phyloP scores from a whole-genome alignment of 2,329 filamentous ascomycete genomes.

The Aspergillus vadensis region DNA sequence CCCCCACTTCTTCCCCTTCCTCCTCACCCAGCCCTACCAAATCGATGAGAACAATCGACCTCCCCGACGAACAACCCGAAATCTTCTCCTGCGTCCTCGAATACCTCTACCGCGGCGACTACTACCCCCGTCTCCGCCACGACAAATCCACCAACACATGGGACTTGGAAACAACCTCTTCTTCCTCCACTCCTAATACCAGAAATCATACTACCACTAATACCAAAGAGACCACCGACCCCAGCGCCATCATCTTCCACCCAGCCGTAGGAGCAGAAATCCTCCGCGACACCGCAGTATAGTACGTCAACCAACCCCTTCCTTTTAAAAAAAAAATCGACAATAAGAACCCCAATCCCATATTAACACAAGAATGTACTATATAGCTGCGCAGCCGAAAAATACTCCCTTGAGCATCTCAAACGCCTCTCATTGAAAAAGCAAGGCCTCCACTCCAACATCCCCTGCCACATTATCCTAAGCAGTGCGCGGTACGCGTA shows the following conservation, averaged over 20 bases:
- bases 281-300: constrained; percentile 86
- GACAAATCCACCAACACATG: constrained; percentile 79
- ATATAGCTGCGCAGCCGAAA: constrained; percentile 72
- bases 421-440: constrained; percentile 84
- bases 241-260: constrained; percentile 70
- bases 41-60: constrained; percentile 60
- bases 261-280: constrained; percentile 66
- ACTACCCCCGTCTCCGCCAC: constrained; percentile 79
- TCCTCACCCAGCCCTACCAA: constrained; percentile 55
- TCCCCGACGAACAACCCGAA: constrained; percentile 84
- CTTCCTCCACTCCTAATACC: background rate
- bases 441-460: constrained; percentile 82
- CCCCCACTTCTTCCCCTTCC: constrained; percentile 7
- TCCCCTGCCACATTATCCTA: constrained; percentile 82
- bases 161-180: constrained; percentile 67
- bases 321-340: too few relatives aligned
- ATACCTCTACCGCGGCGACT: constrained; percentile 92
- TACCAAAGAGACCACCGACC: constrained; percentile 46
- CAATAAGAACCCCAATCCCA: background rate
- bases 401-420: constrained; percentile 79
- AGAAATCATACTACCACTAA: constrained; percentile 29
- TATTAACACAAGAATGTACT: background rate
- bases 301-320: constrained; percentile 51
- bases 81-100: constrained; percentile 89
- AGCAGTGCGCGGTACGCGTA: constrained; percentile 88